Percentiles rank a stretch among this genome's conserved stretches.
Conservation (phyloP, 208 protist species). For the Acanthamoeba royreba region DNA sequence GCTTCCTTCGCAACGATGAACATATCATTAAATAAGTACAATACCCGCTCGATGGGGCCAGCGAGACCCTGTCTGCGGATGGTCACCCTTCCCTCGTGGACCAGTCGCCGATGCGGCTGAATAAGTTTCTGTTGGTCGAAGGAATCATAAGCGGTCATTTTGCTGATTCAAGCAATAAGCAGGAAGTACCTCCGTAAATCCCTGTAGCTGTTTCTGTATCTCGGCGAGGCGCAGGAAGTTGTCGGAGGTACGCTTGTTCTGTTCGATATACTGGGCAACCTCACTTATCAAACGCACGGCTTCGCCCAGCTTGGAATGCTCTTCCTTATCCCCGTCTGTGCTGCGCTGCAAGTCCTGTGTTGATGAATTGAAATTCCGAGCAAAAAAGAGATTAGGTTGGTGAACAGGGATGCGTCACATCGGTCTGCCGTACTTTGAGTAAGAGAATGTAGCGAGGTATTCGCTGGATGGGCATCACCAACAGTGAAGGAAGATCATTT, state of each 20-base stretch:
- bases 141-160: not conserved
- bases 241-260: slow-evolving; percentile 27
- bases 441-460: slow-evolving; percentile 36
- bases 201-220: not conserved
- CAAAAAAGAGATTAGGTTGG: too few relatives aligned
- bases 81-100: not conserved
- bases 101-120: not conserved
- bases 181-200: not conserved
- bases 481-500: not conserved
- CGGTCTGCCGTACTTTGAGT: slow-evolving; percentile 21
- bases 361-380: not conserved
- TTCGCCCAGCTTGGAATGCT: not conserved
- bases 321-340: not conserved
- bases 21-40: slow-evolving; percentile 37
- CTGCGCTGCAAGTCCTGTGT: not conserved
- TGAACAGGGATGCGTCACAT: too few relatives aligned
- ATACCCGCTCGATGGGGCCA: not conserved
- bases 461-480: slow-evolving; percentile 42
- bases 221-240: slow-evolving; percentile 23
- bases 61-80: not conserved
- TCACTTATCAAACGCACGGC: not conserved
- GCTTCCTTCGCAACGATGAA: slow-evolving; percentile 11
- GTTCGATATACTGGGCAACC: slow-evolving; percentile 26
- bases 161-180: not conserved
- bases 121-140: not conserved